Base-by-base conservation (phyloP, 2,329 filamentous ascomycete species). In the Davidsoniella neocaledoniae region DNA sequence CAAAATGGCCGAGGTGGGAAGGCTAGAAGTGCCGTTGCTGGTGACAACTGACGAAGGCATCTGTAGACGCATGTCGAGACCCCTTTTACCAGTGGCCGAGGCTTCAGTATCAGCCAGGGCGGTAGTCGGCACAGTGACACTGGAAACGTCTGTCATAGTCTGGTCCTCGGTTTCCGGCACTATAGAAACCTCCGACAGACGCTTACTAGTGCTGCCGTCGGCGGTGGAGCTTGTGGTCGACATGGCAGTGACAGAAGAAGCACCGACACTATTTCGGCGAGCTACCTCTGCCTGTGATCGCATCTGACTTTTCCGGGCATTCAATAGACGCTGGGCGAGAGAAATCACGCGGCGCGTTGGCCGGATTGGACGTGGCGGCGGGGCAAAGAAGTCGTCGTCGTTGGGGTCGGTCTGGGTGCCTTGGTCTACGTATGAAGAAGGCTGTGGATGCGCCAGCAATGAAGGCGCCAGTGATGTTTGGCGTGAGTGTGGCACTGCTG, bases 371-470 rank as follows among this genome's bases (percentile, higher is more conserved):
- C 61, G 60, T 4, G 52, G 57, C 1, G 59, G 55, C 26, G 63
- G 62, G 53, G 68, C 71, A 53, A 70, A 75, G 71, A 72, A 76
- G 52, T 70, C 69, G 12, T 70, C 71, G 29, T 69, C 64, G 1
- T 73, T 71, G 0, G 69, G 66, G 26, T 77, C 74, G 0, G 75
- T 78, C 56, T 79, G 75, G 2, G 73, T 67, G 4, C 63, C 60
- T 8, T 64, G 69, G 56, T 77, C 70, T 46, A 68, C 62, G 55
- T 78, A 78, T 14, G 64, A 63, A 19, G 26, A 12, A 21, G 23
- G 33, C 19, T 16, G 26, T 3, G 37, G 23, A 26, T 44, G 7
- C 39, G 33, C 36, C n/a, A 33, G n/a, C 50, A 44, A 29, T 26
- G 46, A 39, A 12, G 44, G 40, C 16, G 48, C 19, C 10, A 46